A percentile compares a stretch with the other conserved stretches of the same genome.
Evolutionary conservation across 495 filamentous ascomycete genomes (phyloP).

Genomic region (Beverwykella pulmonaria): DNA sequence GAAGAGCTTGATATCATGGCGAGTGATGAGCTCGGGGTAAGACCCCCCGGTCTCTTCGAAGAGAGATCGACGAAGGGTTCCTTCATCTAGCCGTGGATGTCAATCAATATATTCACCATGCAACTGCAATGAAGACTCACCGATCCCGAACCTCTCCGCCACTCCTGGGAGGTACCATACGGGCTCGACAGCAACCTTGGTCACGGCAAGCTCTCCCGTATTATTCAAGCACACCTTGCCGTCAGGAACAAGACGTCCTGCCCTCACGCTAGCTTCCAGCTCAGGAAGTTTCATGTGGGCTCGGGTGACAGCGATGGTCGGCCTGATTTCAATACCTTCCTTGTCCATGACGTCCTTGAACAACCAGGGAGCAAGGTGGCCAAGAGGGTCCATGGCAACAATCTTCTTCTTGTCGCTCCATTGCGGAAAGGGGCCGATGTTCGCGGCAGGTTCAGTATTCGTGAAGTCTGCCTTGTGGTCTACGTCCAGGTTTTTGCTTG

Average conservation of each 20-base stretch:
- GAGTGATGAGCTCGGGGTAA: slow-evolving; percentile 88
- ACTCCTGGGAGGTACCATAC: slow-evolving; percentile 95
- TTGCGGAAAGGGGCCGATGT: slow-evolving; percentile 83
- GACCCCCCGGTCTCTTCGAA: slow-evolving; percentile 96
- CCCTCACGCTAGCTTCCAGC: slow-evolving; percentile 81
- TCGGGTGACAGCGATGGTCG: slow-evolving; percentile 91
- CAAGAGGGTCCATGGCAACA: slow-evolving; percentile 94
- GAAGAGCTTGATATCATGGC: slow-evolving; percentile 92
- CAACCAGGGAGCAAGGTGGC: slow-evolving; percentile 84
- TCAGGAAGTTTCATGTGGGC: slow-evolving; percentile 98
- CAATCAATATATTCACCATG: neutral
- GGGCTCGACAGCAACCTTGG: slow-evolving; percentile 95
- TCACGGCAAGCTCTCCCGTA: slow-evolving; percentile 84
- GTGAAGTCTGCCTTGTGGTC: slow-evolving; percentile 92
- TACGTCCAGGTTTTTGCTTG: slow-evolving; percentile 79
- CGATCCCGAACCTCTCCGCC: slow-evolving; percentile 90
- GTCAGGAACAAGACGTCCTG: slow-evolving; percentile 79
- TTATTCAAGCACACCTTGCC: slow-evolving; percentile 87
- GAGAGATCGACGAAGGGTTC: slow-evolving; percentile 76
- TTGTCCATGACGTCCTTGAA: slow-evolving; percentile 69
- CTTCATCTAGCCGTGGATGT: slow-evolving; percentile 64
- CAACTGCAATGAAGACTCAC: slow-evolving; percentile 46
- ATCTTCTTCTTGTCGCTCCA: slow-evolving; percentile 95
- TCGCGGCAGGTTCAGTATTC: slow-evolving; percentile 87
- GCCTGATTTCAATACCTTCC: slow-evolving; percentile 81